Evolutionary conservation across 495 filamentous ascomycete genomes (phyloP).

Genomic region (Melanomma pulvis-pyrius): DNA sequence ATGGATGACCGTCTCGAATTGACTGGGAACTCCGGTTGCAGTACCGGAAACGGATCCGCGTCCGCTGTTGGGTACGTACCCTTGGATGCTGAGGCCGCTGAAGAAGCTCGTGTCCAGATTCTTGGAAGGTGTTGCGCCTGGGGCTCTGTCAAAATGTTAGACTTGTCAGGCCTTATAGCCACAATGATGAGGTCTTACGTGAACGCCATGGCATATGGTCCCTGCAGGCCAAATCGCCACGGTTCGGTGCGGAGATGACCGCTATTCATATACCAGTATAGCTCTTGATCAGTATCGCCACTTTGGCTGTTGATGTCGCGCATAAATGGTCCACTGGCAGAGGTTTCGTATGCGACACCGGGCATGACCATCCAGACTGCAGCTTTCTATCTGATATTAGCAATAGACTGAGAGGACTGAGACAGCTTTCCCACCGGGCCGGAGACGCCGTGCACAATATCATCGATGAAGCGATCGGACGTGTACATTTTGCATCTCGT

Average conservation of each 20-base stretch:
- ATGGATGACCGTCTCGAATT: slow-evolving; percentile 27
- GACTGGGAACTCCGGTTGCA: slow-evolving; percentile 17
- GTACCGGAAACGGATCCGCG: slow-evolving; percentile 24
- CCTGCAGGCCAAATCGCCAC: slow-evolving; percentile 25
- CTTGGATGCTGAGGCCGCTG: slow-evolving; percentile 20
- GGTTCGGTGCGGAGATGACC: slow-evolving; percentile 31
- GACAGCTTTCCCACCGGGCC: slow-evolving; percentile 6
- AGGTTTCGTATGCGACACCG: slow-evolving; percentile 30
- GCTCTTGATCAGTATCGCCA: slow-evolving; percentile 16
- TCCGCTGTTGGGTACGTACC: slow-evolving; percentile 20
- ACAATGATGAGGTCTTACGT: background rate
- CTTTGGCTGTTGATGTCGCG: slow-evolving; percentile 33
- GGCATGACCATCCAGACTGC: slow-evolving; percentile 32
- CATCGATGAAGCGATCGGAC: slow-evolving; percentile 29
- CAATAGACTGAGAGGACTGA: background rate
- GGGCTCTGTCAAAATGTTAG: background rate
- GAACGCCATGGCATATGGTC: slow-evolving; percentile 33
- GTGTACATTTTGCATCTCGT: slow-evolving; percentile 35
- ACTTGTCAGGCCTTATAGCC: background rate
- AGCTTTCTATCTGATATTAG: slow-evolving; percentile 8
- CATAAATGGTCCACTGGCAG: slow-evolving; percentile 30
- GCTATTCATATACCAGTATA: slow-evolving; percentile 35
- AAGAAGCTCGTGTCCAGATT: slow-evolving; percentile 30
- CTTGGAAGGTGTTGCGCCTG: slow-evolving; percentile 13
- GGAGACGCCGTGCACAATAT: slow-evolving; percentile 25